phyloP scores from a whole-genome alignment of 2,329 filamentous ascomycete genomes.

The Aspergillus calidoustus region DNA sequence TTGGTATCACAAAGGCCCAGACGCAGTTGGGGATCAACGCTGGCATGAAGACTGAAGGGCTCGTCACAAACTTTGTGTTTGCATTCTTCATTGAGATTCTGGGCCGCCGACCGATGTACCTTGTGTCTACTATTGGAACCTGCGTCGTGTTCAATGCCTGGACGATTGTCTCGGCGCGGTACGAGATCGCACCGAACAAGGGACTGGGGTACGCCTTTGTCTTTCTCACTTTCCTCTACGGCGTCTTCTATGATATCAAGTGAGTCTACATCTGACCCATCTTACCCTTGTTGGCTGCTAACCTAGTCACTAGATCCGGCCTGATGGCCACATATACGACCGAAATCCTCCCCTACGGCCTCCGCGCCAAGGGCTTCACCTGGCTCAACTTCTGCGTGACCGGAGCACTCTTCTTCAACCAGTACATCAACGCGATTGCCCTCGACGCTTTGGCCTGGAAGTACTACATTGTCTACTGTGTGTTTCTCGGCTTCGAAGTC shows the following conservation, averaged over 20 bases:
- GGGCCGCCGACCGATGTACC: slow-evolving; percentile 48
- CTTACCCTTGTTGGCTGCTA: too few relatives aligned
- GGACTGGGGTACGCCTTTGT: slow-evolving; percentile 43
- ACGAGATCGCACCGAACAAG: slow-evolving; percentile 13
- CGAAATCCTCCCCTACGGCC: slow-evolving; percentile 55
- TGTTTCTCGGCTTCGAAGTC: slow-evolving; percentile 36
- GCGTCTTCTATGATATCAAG: neutral
- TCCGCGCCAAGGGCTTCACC: slow-evolving; percentile 54
- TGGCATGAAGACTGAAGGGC: slow-evolving; percentile 43
- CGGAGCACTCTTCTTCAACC: slow-evolving; percentile 38
- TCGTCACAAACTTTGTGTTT: slow-evolving; percentile 37
- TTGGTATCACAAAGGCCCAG: slow-evolving; percentile 42
- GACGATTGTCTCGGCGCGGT: slow-evolving; percentile 6
- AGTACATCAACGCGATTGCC: slow-evolving; percentile 39
- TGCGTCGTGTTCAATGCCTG: slow-evolving; percentile 40
- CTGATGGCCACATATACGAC: slow-evolving; percentile 47
- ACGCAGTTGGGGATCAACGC: slow-evolving; percentile 49
- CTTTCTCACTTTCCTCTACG: slow-evolving; percentile 47
- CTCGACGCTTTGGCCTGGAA: slow-evolving; percentile 38
- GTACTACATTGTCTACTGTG: slow-evolving; percentile 45
- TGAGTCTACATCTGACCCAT: too few relatives aligned
- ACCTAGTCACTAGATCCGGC: neutral
- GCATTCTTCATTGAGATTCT: slow-evolving; percentile 45
- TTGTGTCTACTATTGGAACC: slow-evolving; percentile 48
- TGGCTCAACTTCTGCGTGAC: slow-evolving; percentile 39